phyloP scores from a whole-genome alignment of 108 stramenopile species.

The Cyclostephanos invisitatus region DNA sequence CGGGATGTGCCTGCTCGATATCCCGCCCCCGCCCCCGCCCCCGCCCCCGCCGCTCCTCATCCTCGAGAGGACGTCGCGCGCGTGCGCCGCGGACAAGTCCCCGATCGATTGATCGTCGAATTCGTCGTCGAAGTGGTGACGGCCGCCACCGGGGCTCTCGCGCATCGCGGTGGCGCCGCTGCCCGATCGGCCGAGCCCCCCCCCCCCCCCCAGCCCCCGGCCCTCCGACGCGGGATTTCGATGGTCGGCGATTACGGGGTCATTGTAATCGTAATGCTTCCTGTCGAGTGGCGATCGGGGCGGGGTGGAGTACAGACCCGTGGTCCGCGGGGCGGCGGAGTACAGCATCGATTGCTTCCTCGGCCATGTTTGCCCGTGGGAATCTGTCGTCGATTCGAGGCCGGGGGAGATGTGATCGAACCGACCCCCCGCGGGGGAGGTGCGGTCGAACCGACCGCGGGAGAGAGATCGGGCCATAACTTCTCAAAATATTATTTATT shows the following conservation, averaged over 20 bases:
- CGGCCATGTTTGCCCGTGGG: background rate
- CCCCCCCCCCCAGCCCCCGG: too few species aligned
- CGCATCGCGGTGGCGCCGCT: background rate
- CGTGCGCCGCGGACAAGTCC: constrained; percentile 1
- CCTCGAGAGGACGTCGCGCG: constrained; percentile 16
- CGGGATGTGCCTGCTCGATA: too few species aligned
- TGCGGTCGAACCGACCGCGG: constrained; percentile 7
- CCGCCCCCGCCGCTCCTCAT: constrained; percentile 23
- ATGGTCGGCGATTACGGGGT: too few species aligned
- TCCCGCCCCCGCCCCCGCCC: too few species aligned
- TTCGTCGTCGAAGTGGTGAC: background rate
- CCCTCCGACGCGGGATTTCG: background rate
- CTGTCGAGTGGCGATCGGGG: background rate
- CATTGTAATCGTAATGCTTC: background rate
- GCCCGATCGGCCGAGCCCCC: background rate
- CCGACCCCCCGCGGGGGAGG: too few species aligned
- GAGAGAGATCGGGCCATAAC: constrained; percentile 7
- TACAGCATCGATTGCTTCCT: background rate
- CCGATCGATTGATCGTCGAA: constrained; percentile 22
- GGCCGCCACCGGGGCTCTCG: too few species aligned
- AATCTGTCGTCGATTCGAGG: background rate
- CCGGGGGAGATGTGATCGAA: background rate
- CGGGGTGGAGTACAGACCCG: background rate
- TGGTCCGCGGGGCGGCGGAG: background rate
- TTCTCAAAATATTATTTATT: too few species aligned